Conservation (phyloP, 768 basidiomycete species). For the Clathrus columnatus region DNA sequence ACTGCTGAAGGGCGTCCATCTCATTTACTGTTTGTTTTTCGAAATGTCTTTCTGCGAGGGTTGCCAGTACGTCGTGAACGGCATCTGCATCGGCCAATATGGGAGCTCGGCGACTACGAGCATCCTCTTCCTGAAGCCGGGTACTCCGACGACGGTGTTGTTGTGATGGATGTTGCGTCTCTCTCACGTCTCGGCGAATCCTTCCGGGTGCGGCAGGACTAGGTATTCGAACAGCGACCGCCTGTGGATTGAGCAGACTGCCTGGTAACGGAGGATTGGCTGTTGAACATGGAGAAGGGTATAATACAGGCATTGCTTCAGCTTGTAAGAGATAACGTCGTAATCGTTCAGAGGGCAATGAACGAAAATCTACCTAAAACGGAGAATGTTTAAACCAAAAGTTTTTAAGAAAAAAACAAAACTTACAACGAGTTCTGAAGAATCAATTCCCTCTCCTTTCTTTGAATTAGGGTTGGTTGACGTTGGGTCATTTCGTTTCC, state of each 20-base stretch:
- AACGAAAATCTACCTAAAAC: slow-evolving; percentile 64
- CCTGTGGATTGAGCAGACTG: slow-evolving; percentile 41
- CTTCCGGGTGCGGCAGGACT: slow-evolving; percentile 56
- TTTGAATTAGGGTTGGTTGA: slow-evolving; percentile 5
- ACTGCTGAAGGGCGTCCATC: slow-evolving; percentile 72
- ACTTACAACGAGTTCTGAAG: slow-evolving; percentile 12
- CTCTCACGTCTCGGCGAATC: slow-evolving; percentile 51
- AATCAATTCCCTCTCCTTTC: slow-evolving; percentile 13
- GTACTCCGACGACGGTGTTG: slow-evolving; percentile 53
- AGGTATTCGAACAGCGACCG: slow-evolving; percentile 32
- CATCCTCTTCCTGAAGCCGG: slow-evolving; percentile 59
- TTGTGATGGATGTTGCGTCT: slow-evolving; percentile 20
- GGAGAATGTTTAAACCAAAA: slow-evolving; percentile 11
- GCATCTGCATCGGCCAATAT: slow-evolving; percentile 65
- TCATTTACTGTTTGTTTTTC: slow-evolving; percentile 59
- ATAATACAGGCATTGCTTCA: slow-evolving; percentile 60
- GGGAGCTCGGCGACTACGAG: slow-evolving; percentile 41
- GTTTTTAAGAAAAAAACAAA: background rate
- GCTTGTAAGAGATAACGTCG: slow-evolving; percentile 68
- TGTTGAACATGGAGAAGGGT: slow-evolving; percentile 58
- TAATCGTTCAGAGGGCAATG: slow-evolving; percentile 54
- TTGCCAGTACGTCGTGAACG: slow-evolving; percentile 56
- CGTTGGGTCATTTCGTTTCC: slow-evolving; percentile 51
- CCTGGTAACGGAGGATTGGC: slow-evolving; percentile 66
- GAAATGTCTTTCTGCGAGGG: slow-evolving; percentile 68